Evolutionary conservation across 2,329 filamentous ascomycete genomes (phyloP), one percentile per base, ranked within the genome.

Genomic region (Diaporthe sp.): DNA sequence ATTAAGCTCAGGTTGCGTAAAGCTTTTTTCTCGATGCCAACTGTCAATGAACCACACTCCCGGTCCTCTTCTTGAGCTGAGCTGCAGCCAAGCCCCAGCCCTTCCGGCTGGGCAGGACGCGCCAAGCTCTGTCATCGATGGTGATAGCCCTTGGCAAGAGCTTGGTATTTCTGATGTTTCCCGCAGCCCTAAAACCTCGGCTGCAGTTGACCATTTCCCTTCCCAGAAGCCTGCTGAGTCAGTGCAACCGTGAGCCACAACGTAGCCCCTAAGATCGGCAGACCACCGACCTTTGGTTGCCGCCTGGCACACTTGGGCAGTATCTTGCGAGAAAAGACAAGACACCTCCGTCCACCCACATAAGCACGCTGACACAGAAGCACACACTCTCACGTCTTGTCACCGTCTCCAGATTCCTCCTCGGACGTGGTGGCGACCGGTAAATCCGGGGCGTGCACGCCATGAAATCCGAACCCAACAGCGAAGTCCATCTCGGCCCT

Each of bases 381-480:
- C 31, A 39, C 7, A 7, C 7, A 7, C 7, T 5, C 65, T 68
- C 65, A 68, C 15, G 31, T 68, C 65, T 53, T 17, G 22, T 39
- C 31, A 68, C 15, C 13, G 8, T 53, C 34, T 13, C 13, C 65
- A 0, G 61, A 65, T 10, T 39, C 22, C 47, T 53, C 44, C 44
- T 51, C 44, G 8, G 65, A 39, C 47, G 65, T 53, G 31, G 47
- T 68, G 9, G 22, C 49, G n/a, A 37, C 34, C 7, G 44, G 20
- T 17, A 25, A 4, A 22, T 28, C n/a, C 4, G 67, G 61, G 37
- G 31, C 37, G 53, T 55, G 53, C 20, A 87, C 80, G 0, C 93
- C 93, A 82, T 94, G 93, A 77, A 95, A 93, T 0, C 92, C 92
- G 76, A 94, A 85, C 0, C 85, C 88, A 75, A 94, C 88, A 0